These are phyloP conservation scores for Sporothrix globosa DNA, from an alignment of 2,329 filamentous ascomycete genomes.

Conservation along the genomic window DNA sequence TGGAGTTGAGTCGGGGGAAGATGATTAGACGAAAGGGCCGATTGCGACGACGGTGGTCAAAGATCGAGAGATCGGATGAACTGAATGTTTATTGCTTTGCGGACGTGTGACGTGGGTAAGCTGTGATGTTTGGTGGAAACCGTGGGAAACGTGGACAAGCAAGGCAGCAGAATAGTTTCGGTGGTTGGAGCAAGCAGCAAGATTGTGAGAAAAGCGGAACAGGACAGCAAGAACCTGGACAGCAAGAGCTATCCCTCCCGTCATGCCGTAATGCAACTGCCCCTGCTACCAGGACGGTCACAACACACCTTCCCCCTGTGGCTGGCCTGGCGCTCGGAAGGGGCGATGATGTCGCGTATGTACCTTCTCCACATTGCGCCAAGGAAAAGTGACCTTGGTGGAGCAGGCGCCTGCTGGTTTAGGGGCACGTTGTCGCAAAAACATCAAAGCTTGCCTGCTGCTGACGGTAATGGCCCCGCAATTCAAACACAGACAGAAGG, in stretches of 20 bases:
- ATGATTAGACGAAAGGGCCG: background rate
- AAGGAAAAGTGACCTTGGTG: slow-evolving; percentile 21
- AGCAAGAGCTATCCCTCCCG: slow-evolving; percentile 5
- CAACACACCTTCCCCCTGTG: slow-evolving; percentile 24
- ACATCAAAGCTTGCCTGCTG: background rate
- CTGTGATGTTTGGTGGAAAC: background rate
- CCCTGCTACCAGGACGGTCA: background rate
- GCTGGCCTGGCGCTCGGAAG: background rate
- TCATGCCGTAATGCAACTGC: slow-evolving; percentile 12
- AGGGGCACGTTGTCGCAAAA: slow-evolving; percentile 1
- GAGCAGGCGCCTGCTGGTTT: background rate
- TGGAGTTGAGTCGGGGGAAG: background rate
- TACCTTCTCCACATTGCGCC: slow-evolving; percentile 29
- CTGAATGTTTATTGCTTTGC: background rate
- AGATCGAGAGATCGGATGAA: background rate
- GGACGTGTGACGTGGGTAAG: slow-evolving; percentile 1
- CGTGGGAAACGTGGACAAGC: slow-evolving; percentile 6
- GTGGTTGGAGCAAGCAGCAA: background rate
- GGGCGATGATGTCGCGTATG: background rate
- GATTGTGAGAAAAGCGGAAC: background rate
- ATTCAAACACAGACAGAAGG: background rate
- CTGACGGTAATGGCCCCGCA: slow-evolving; percentile 4
- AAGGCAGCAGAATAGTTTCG: slow-evolving; percentile 27
- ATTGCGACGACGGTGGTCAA: background rate
- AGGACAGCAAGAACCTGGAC: background rate